Base-by-base conservation (phyloP, 805 yeast genomes). In the Lipomyces mesembrius region DNA sequence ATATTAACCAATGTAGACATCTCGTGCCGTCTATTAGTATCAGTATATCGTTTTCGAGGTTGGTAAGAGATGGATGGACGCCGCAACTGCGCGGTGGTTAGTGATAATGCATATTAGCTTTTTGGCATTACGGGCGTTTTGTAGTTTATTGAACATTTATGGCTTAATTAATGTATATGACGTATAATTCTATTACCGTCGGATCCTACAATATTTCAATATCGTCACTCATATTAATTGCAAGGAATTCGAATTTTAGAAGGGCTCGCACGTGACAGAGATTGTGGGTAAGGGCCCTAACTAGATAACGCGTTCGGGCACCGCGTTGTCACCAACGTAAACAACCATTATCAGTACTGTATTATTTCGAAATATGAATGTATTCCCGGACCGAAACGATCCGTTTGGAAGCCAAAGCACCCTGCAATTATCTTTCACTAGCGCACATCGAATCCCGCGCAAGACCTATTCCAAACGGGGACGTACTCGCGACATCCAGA, bases 31-130 rank as follows among this genome's bases (percentile, higher is more conserved):
- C n/a, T 6, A 25, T 52, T n/a, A 52, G 55, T 29, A 29, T 52
- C 8, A 52, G 55, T 29, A 22, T 52, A 11, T 52, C 55, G 17
- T 52, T 52, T 29, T 52, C 55, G 34, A 25, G 55, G 17, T 29
- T 52, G 55, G 55, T 52, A 52, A 11, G 55, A 14, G 55, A 52
- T 17, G 55, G 55, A 12, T 52, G 55, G 55, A 52, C 55, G 9
- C 20, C 55, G n/a, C 55, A 52, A 8, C 14, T 52, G 4, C 55
- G 55, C 2, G 55, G 55, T 8, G 55, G 55, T 25, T 52, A 52
- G 55, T n/a, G 49, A 17, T 8, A 6, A 6, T 17, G 9, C n/a
- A 43, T 43, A 17, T 6, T 43, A 43, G 22, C 32, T n/a, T 43
- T 43, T 43, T 43, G 49, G 49, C 49, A 43, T 43, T 43, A 17